phyloP scores from a whole-genome alignment of 73 alveolate genomes.

The Paramecium bursaria region DNA sequence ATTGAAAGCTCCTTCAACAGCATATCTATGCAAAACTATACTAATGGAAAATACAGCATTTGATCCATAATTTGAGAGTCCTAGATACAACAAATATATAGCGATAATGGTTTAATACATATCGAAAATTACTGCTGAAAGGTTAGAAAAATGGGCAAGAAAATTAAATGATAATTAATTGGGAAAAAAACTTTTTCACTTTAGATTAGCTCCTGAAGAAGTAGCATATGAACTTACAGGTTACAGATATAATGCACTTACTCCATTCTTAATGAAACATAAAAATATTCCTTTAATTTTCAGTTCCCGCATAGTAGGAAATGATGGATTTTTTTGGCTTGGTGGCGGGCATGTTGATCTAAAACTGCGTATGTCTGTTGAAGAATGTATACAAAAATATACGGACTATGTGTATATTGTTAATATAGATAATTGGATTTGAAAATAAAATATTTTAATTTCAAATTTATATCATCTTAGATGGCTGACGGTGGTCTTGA shows the following conservation, averaged over 20 bases:
- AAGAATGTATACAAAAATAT: slow-evolving; percentile 67
- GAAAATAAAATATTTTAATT: too few relatives aligned
- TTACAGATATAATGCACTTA: slow-evolving; percentile 75
- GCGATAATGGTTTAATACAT: slow-evolving; percentile 75
- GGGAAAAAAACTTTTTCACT: slow-evolving; percentile 74
- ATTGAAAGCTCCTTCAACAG: slow-evolving; percentile 76
- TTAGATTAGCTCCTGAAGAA: slow-evolving; percentile 76
- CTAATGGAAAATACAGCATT: slow-evolving; percentile 76
- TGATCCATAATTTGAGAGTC: slow-evolving; percentile 61
- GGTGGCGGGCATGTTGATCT: slow-evolving; percentile 85
- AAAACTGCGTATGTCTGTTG: slow-evolving; percentile 72
- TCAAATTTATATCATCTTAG: too few relatives aligned
- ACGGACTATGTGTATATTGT: background rate
- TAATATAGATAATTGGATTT: too few relatives aligned
- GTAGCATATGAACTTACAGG: slow-evolving; percentile 76
- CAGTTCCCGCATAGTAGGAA: slow-evolving; percentile 44
- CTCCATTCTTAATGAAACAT: slow-evolving; percentile 80
- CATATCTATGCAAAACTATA: slow-evolving; percentile 78
- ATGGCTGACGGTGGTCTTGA: too few relatives aligned
- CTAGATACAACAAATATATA: slow-evolving; percentile 69
- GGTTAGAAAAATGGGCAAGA: slow-evolving; percentile 67
- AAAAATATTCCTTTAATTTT: slow-evolving; percentile 68
- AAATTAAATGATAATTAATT: slow-evolving; percentile 60
- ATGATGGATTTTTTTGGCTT: slow-evolving; percentile 75
- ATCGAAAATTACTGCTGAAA: slow-evolving; percentile 70